Conservation (phyloP, 331 rosid species). For the Erythrophleum ivorense region DNA sequence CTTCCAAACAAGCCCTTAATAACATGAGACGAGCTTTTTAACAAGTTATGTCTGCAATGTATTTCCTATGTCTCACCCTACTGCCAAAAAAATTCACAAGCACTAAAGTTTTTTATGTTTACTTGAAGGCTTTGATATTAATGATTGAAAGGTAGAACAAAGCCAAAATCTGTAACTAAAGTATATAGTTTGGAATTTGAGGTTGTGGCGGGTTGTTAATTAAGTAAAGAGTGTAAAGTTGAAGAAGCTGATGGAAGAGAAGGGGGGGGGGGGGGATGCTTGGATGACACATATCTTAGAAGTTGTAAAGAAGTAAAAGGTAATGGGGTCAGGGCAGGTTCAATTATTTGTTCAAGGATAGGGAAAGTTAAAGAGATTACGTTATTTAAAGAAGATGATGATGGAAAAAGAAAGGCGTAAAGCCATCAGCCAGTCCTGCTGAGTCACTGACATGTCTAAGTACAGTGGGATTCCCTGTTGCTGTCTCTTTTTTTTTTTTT, state of each 20-base stretch:
- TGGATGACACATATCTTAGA: background rate
- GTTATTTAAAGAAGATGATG: conserved; percentile 30
- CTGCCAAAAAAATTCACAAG: background rate
- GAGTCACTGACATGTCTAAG: conserved; percentile 39
- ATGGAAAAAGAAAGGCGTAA: conserved; percentile 37
- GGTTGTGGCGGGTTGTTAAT: conserved; percentile 24
- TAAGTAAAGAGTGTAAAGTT: conserved; percentile 17
- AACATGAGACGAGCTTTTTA: background rate
- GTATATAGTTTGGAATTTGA: background rate
- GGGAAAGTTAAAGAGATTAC: conserved; percentile 37
- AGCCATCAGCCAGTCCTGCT: conserved; percentile 33
- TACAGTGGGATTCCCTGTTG: conserved; percentile 39
- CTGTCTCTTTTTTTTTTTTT: conserved; percentile 14
- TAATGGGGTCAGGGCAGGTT: conserved; percentile 16
- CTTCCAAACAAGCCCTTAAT: background rate
- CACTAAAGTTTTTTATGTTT: background rate
- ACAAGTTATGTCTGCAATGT: conserved; percentile 19
- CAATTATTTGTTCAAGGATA: conserved; percentile 19
- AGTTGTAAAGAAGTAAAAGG: conserved; percentile 6
- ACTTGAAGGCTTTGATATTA: background rate
- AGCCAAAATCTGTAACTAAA: background rate
- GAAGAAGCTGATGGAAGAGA: conserved; percentile 18
- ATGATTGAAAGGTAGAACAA: background rate
- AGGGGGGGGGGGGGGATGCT: conserved; percentile 3
- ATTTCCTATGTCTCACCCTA: background rate